Conservation (phyloP, 495 filamentous ascomycete genomes). For the Penicillium taxi region DNA sequence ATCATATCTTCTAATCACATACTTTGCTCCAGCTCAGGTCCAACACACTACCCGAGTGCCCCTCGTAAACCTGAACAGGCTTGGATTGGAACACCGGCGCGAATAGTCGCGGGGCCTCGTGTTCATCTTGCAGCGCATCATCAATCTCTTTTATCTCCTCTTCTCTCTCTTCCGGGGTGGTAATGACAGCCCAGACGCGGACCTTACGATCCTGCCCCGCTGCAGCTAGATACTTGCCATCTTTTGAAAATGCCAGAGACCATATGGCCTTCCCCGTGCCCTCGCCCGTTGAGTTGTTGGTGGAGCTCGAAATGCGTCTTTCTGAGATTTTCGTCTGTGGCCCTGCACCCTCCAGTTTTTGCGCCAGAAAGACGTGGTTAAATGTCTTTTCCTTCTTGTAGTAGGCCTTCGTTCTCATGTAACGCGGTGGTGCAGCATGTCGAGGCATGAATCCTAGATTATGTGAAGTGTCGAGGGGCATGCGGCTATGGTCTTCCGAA, state of each 20-base stretch:
- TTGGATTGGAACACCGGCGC: constrained; percentile 85
- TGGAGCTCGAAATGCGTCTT: constrained; percentile 20
- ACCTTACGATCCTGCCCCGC: constrained; percentile 83
- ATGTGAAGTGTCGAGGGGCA: constrained; percentile 69
- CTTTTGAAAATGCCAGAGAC: constrained; percentile 87
- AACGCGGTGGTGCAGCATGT: constrained; percentile 81
- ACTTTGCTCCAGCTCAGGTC: constrained; percentile 96
- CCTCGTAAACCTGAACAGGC: constrained; percentile 70
- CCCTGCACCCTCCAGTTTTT: constrained; percentile 55
- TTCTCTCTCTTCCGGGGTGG: constrained; percentile 69
- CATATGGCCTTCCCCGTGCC: constrained; percentile 58
- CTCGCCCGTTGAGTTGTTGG: constrained; percentile 30
- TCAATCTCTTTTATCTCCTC: constrained; percentile 65
- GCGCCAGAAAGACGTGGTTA: constrained; percentile 79
- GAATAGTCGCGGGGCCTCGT: constrained; percentile 49
- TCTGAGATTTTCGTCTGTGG: constrained; percentile 13
- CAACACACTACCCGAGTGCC: constrained; percentile 80
- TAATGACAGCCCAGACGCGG: constrained; percentile 83
- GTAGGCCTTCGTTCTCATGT: constrained; percentile 74
- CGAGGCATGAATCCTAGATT: constrained; percentile 84
- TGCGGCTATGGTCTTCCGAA: constrained; percentile 65
- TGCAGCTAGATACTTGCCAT: constrained; percentile 84
- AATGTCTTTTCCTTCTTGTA: constrained; percentile 82
- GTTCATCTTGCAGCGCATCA: constrained; percentile 38
- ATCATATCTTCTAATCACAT: constrained; percentile 13